phyloP scores from a whole-genome alignment of 192 early-diverging fungal genomes.

The Borealophlyctis nickersoniae region DNA sequence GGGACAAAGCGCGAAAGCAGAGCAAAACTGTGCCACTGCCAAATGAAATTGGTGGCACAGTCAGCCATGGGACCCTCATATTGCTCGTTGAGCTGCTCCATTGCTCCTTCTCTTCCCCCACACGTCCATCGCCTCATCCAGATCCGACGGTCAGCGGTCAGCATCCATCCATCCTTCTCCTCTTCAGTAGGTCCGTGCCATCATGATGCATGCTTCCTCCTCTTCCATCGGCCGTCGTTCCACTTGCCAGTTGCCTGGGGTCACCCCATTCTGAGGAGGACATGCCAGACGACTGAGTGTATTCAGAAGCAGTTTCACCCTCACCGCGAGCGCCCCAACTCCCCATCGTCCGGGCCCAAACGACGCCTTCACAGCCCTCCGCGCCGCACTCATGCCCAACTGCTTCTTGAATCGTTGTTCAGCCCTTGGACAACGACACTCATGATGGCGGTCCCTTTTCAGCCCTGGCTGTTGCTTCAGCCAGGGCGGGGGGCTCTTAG shows the following conservation, averaged over 20 bases:
- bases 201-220: not conserved
- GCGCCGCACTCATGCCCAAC: slow-evolving; percentile 3
- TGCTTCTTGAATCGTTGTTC: slow-evolving; percentile 28
- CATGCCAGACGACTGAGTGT: not conserved
- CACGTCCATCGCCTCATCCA: not conserved
- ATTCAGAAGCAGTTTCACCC: not conserved
- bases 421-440: slow-evolving; percentile 19
- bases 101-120: not conserved
- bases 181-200: not conserved
- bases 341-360: not conserved
- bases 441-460: slow-evolving; percentile 24
- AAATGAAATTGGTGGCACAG: no score
- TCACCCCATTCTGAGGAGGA: not conserved
- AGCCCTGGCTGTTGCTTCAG: not conserved
- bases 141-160: not conserved
- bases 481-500: not conserved
- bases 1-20: no score
- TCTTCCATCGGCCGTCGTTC: not conserved
- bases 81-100: no score
- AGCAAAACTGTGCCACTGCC: no score
- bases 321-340: not conserved
- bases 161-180: not conserved
- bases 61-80: no score
- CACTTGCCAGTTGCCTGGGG: not conserved
- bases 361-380: not conserved